phyloP scores from a whole-genome alignment of 2,329 filamentous ascomycete species.

The Hymenoscyphus scutula region DNA sequence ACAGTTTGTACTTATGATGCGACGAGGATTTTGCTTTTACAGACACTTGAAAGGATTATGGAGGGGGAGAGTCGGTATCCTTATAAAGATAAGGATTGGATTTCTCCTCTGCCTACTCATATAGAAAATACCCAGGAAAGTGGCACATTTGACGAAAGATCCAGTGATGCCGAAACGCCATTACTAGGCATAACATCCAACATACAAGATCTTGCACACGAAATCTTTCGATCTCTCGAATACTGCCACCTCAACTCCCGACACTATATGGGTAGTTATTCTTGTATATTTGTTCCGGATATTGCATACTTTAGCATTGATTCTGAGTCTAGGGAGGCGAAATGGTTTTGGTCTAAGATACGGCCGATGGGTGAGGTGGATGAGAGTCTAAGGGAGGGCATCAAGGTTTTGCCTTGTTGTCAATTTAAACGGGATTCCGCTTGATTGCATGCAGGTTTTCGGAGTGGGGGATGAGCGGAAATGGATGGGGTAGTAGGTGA shows the following conservation, averaged over 20 bases:
- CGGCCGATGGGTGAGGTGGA: not conserved
- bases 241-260: constrained; percentile 12
- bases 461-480: too few species aligned
- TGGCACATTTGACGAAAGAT: not conserved
- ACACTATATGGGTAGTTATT: constrained; percentile 16
- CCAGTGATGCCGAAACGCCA: not conserved
- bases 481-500: too few species aligned
- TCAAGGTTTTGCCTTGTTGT: constrained; percentile 1
- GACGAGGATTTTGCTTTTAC: not conserved
- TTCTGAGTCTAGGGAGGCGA: constrained; percentile 14
- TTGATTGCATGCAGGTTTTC: not conserved
- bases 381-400: not conserved
- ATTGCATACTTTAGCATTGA: constrained; percentile 17
- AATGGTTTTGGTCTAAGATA: constrained; percentile 6
- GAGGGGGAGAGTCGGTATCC: not conserved
- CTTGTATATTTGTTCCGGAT: constrained; percentile 14
- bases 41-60: not conserved
- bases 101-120: not conserved
- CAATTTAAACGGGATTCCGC: not conserved
- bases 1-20: not conserved
- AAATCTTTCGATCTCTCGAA: constrained; percentile 20
- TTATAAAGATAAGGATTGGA: not conserved
- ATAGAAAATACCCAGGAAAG: not conserved
- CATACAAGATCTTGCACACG: constrained; percentile 13
- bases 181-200: constrained; percentile 18